phyloP scores from a whole-genome alignment of 1,139 yeast genomes.

The Schizosaccharomyces versatilis region DNA sequence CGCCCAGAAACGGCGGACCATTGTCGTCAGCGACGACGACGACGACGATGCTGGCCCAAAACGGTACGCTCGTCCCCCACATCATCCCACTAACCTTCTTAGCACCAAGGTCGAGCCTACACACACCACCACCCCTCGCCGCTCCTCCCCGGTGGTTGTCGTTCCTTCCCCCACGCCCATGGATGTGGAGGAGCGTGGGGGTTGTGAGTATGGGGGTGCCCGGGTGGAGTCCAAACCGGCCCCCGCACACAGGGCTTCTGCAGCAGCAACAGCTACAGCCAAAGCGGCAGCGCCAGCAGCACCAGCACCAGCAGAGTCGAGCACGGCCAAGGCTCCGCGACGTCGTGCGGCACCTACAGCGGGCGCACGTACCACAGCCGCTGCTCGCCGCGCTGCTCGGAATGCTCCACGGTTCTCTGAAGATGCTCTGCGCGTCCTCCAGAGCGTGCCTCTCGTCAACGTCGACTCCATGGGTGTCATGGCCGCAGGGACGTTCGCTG shows the following conservation, averaged over 20 bases:
- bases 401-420: constrained; percentile 20
- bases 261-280: not conserved
- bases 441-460: constrained; percentile 41
- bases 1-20: no score
- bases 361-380: not conserved
- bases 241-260: not conserved
- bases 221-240: not conserved
- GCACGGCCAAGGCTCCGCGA: not conserved
- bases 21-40: no score
- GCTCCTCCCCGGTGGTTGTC: no score
- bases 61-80: no score
- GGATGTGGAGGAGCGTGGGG: no score
- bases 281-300: not conserved
- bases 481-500: constrained; percentile 34
- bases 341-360: not conserved
- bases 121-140: no score
- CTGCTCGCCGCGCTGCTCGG: not conserved
- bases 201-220: no score
- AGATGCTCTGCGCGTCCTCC: constrained; percentile 26
- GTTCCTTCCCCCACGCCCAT: no score
- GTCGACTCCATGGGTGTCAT: constrained; percentile 36
- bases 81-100: no score
- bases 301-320: not conserved
- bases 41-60: no score
- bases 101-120: no score